Percentiles rank a stretch among this genome's conserved stretches.
These are phyloP conservation scores for Ligustrum vulgare DNA, from an alignment of 257 asterid genomes.

Conservation along the genomic window DNA sequence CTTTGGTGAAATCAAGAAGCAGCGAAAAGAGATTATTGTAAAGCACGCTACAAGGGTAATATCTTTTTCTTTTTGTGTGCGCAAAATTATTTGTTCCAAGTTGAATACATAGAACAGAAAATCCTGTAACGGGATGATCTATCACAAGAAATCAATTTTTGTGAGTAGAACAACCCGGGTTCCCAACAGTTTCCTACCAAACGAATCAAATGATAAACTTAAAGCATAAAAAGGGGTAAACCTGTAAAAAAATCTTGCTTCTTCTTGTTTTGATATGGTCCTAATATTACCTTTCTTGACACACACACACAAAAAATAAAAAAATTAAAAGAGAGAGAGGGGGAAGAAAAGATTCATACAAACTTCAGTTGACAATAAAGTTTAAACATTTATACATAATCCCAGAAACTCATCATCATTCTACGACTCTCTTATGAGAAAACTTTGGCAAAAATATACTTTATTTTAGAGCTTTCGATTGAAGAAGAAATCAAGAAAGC, in stretches of 20 bases:
- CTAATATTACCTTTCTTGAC: conserved; percentile 15
- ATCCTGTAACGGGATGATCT: too few relatives aligned
- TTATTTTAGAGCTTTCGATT: conserved; percentile 12
- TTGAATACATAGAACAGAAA: too few relatives aligned
- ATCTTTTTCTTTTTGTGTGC: too few relatives aligned
- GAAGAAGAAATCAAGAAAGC: conserved; percentile 13
- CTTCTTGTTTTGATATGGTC: conserved; percentile 10
- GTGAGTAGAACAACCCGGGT: too few relatives aligned
- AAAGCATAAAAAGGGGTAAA: conserved; percentile 24
- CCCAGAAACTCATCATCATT: conserved; percentile 29
- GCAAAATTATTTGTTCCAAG: too few relatives aligned
- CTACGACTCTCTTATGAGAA: conserved; percentile 32
- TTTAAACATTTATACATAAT: conserved; percentile 48
- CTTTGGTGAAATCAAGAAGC: too few relatives aligned
- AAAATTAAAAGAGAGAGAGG: too few relatives aligned
- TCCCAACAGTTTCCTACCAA: too few relatives aligned
- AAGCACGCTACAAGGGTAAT: too few relatives aligned
- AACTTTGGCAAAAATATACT: conserved; percentile 13
- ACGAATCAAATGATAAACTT: conserved; percentile 30
- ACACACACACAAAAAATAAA: too few relatives aligned
- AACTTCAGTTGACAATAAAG: conserved; percentile 41
- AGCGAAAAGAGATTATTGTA: too few relatives aligned
- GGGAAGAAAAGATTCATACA: conserved; percentile 15
- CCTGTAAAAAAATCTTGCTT: conserved; percentile 9
- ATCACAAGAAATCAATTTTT: too few relatives aligned